Evolutionary conservation across 2,329 filamentous ascomycete species (phyloP).

Genomic region (Hymenotorrendiella dingleyae): DNA sequence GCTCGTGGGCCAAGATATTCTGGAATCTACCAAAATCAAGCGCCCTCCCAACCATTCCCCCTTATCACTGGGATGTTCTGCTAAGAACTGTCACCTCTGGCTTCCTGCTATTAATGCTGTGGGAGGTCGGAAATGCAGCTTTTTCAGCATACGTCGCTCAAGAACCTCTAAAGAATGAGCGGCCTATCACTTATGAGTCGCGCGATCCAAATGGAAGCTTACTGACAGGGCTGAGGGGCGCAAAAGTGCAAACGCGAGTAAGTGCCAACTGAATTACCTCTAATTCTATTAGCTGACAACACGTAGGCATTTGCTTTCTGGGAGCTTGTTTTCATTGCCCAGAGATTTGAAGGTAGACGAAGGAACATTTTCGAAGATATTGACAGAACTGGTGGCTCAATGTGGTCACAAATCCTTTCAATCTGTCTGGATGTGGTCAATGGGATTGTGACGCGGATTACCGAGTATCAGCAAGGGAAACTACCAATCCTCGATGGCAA

Average conservation of each 20-base stretch:
- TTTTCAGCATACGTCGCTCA: slow-evolving; percentile 78
- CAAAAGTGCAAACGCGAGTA: slow-evolving; percentile 71
- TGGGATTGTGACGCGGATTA: slow-evolving; percentile 62
- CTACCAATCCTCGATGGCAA: slow-evolving; percentile 18
- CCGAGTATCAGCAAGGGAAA: slow-evolving; percentile 42
- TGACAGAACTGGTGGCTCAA: slow-evolving; percentile 70
- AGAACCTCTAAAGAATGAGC: slow-evolving; percentile 76
- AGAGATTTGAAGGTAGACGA: slow-evolving; percentile 63
- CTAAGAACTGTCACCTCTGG: slow-evolving; percentile 55
- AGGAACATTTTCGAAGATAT: slow-evolving; percentile 83
- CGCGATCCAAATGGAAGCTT: slow-evolving; percentile 91
- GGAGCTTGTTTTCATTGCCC: slow-evolving; percentile 78
- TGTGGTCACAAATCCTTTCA: slow-evolving; percentile 73
- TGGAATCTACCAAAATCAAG: slow-evolving; percentile 71
- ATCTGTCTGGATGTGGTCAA: slow-evolving; percentile 66
- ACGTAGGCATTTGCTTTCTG: slow-evolving; percentile 77
- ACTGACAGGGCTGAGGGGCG: slow-evolving; percentile 74
- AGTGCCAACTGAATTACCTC: slow-evolving; percentile 20
- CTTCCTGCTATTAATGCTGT: slow-evolving; percentile 62
- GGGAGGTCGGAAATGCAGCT: slow-evolving; percentile 69
- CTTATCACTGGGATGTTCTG: slow-evolving; percentile 50
- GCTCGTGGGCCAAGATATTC: slow-evolving; percentile 65
- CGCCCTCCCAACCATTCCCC: slow-evolving; percentile 53
- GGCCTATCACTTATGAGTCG: slow-evolving; percentile 75
- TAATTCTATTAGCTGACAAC: slow-evolving; percentile 12